Conservation (phyloP, 306 rosid species). For the Psophocarpus tetragonolobus region DNA sequence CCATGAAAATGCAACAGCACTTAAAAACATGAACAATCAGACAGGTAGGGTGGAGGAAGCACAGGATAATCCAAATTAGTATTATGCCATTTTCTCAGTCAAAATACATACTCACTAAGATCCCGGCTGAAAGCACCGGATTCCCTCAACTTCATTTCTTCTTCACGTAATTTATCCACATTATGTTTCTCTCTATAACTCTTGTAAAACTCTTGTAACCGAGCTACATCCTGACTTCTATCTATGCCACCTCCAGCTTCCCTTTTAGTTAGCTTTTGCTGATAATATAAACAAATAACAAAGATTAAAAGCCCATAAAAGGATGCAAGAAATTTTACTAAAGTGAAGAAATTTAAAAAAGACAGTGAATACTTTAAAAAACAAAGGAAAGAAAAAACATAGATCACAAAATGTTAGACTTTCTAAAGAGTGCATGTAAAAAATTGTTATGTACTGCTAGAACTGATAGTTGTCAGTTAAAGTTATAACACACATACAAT, state of each 20-base stretch:
- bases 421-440: background rate
- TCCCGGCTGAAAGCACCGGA: constrained; percentile 82
- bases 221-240: constrained; percentile 80
- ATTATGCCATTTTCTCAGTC: constrained; percentile 14
- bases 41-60: background rate
- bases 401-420: background rate
- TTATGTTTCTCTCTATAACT: constrained; percentile 71
- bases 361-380: background rate
- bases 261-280: constrained; percentile 92
- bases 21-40: background rate
- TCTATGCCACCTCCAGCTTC: constrained; percentile 84
- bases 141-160: constrained; percentile 82
- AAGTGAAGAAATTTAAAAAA: background rate
- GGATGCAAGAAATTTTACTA: background rate
- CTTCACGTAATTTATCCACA: constrained; percentile 78
- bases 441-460: background rate
- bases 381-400: background rate
- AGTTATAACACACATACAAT: background rate
- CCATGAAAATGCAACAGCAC: background rate
- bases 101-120: constrained; percentile 83
- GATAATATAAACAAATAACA: constrained; percentile 42
- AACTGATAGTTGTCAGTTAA: background rate
- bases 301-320: constrained; percentile 26
- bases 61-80: constrained; percentile 9
- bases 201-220: constrained; percentile 84